Conservation (phyloP, 2,329 filamentous ascomycete species). For the Pseudogymnoascus sp. region DNA sequence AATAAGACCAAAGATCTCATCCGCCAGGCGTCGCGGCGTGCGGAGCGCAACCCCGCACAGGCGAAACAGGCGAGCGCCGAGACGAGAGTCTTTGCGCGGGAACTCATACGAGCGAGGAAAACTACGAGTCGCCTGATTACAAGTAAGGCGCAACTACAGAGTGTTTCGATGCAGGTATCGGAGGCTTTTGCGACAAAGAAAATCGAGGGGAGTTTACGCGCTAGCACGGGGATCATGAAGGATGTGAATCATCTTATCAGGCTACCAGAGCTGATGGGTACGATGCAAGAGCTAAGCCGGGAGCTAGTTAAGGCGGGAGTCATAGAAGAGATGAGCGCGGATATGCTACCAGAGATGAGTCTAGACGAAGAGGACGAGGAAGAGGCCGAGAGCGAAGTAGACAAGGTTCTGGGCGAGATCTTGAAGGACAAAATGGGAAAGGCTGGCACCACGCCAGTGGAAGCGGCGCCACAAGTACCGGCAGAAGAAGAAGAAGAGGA, state of each 20-base stretch:
- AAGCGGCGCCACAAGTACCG: constrained; percentile 40
- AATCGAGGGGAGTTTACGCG: constrained; percentile 86
- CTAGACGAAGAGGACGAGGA: constrained; percentile 69
- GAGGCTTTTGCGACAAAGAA: constrained; percentile 93
- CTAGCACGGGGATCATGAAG: constrained; percentile 90
- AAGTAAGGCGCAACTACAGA: constrained; percentile 83
- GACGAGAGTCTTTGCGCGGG: constrained; percentile 79
- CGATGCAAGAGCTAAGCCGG: constrained; percentile 79
- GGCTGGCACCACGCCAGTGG: constrained; percentile 51
- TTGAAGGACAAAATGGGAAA: constrained; percentile 74
- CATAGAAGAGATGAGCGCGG: constrained; percentile 94
- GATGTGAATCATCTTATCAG: constrained; percentile 83
- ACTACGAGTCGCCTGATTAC: constrained; percentile 69
- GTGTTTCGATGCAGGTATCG: constrained; percentile 94
- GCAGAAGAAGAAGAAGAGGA: constrained; percentile 63
- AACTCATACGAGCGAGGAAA: constrained; percentile 76
- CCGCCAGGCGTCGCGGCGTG: constrained; percentile 71
- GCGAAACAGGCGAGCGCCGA: constrained; percentile 73
- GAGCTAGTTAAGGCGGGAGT: constrained; percentile 93
- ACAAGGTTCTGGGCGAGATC: constrained; percentile 87
- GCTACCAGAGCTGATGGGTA: constrained; percentile 77
- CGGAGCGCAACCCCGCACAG: constrained; percentile 70
- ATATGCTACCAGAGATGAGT: constrained; percentile 70
- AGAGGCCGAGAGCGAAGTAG: constrained; percentile 74
- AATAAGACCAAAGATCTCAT: constrained; percentile 80